Evolutionary conservation across 768 basidiomycete species (phyloP).

Genomic region (Mycena leptocephala): DNA sequence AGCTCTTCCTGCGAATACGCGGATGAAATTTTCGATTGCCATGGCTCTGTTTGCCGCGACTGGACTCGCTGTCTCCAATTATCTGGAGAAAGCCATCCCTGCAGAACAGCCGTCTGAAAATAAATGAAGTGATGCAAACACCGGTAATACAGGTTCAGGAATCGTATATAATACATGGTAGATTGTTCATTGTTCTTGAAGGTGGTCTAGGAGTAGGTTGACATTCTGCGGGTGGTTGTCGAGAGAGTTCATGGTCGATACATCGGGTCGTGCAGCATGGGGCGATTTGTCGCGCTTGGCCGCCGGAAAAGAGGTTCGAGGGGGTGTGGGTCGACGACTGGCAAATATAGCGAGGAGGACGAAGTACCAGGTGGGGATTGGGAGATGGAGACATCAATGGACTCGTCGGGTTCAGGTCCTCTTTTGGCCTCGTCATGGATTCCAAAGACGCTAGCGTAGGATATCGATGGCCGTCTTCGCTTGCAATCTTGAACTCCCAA

Average conservation of each 20-base stretch:
- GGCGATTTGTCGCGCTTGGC: conserved; percentile 44
- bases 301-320: conserved; percentile 54
- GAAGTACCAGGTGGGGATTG: conserved; percentile 25
- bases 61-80: conserved; percentile 67
- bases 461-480: conserved; percentile 65
- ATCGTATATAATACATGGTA: conserved; percentile 16
- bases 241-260: not conserved
- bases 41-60: conserved; percentile 62
- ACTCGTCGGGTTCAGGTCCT: conserved; percentile 4
- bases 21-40: conserved; percentile 66
- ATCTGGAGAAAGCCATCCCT: conserved; percentile 63
- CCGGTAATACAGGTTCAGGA: not conserved
- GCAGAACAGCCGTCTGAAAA: conserved; percentile 26
- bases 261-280: conserved; percentile 7
- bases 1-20: conserved; percentile 72
- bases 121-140: conserved; percentile 30
- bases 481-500: conserved; percentile 71
- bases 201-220: not conserved
- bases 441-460: conserved; percentile 60
- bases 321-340: conserved; percentile 51
- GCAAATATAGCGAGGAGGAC: conserved; percentile 41
- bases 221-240: not conserved
- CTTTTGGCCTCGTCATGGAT: conserved; percentile 50
- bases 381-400: conserved; percentile 33
- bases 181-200: not conserved